Base-by-base conservation (phyloP, 176 grass and related monocot species). In the Oryza australiensis region DNA sequence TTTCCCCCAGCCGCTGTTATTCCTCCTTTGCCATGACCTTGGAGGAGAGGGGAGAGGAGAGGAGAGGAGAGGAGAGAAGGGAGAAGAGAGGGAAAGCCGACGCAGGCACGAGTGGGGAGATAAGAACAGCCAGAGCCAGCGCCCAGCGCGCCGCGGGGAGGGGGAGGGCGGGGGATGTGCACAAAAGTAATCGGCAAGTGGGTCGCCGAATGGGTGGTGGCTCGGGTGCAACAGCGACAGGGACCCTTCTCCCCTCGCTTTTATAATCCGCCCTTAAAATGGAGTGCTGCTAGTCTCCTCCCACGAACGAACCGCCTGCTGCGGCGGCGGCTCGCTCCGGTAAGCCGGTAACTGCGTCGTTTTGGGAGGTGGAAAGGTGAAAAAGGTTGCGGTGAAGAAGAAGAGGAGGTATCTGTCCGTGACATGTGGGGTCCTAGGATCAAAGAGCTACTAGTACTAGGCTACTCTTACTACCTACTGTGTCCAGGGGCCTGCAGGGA, bases 11-110 rank as follows among this genome's bases (percentile, higher is more conserved):
- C 73, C 78, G 30, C 12, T 51, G 10, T 20, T 14, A 26, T 62
- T 62, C 28, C 78, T 66, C 78, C 86, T 82, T 85, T 85, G 78
- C 88, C 62, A 85, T 86, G 80, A 82, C 78, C 79, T 85, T 49
- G 83, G 78, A 86, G 80, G 22, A 4, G 20, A 7, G 22, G 9
- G 12, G 30, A 13, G 66, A 38, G 20, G 30, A 72, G n/a, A 11
- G 8, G 73, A 26, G 64, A 8, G 20, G 32, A 67, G n/a, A 8
- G 8, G 73, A 22, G 64, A 8, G n/a, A 3, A 5, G 51, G 27
- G 20, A 26, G 24, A n/a, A 22, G 8, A 66, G 33, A 9, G 10
- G 13, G 5, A 34, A 3, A 18, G 18, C 29, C 74, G 65, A 37
- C 28, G 29, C 51, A 24, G 49, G 69, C 29, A 20, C 27, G 24